These are phyloP conservation scores for Zygnema cylindricum DNA, from an alignment of 139 green algal genomes.

Conservation along the genomic window DNA sequence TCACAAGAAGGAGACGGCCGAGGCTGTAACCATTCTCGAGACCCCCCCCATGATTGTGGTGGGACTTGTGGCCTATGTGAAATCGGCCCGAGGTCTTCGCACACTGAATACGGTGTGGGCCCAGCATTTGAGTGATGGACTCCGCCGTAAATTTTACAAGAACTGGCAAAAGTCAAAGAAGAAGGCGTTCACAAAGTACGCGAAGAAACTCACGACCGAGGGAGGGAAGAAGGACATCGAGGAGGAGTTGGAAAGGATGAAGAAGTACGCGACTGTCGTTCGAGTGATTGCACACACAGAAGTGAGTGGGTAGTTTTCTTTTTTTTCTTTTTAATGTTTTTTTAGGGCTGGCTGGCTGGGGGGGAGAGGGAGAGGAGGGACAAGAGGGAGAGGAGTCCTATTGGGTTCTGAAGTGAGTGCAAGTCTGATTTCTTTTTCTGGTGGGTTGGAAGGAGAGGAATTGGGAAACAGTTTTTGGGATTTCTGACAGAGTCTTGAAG, in stretches of 20 bases:
- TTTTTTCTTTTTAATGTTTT: no score
- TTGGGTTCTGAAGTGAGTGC: no score
- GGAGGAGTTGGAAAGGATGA: slow-evolving; percentile 87
- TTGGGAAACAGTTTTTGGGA: no score
- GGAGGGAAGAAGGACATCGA: slow-evolving; percentile 84
- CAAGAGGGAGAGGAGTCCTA: no score
- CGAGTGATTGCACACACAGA: slow-evolving; percentile 58
- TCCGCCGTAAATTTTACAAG: slow-evolving; percentile 94
- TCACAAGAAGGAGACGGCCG: slow-evolving; percentile 99
- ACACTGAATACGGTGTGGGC: slow-evolving; percentile 95
- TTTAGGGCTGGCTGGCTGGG: no score
- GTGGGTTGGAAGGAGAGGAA: no score
- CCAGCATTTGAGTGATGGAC: slow-evolving; percentile 93
- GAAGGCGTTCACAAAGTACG: slow-evolving; percentile 98
- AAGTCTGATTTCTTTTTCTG: no score
- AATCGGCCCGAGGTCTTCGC: slow-evolving; percentile 89
- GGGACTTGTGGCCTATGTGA: slow-evolving; percentile 95
- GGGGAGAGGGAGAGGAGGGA: no score
- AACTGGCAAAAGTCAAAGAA: slow-evolving; percentile 99
- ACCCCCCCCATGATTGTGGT: slow-evolving; percentile 96
- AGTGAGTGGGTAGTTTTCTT: no score
- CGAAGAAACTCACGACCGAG: slow-evolving; percentile 92
- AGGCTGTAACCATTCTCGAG: slow-evolving; percentile 98
- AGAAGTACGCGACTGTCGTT: slow-evolving; percentile 88
- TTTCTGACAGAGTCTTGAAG: no score